Base-by-base conservation (phyloP, 768 basidiomycete species). In the Cubamyces lactineus region DNA sequence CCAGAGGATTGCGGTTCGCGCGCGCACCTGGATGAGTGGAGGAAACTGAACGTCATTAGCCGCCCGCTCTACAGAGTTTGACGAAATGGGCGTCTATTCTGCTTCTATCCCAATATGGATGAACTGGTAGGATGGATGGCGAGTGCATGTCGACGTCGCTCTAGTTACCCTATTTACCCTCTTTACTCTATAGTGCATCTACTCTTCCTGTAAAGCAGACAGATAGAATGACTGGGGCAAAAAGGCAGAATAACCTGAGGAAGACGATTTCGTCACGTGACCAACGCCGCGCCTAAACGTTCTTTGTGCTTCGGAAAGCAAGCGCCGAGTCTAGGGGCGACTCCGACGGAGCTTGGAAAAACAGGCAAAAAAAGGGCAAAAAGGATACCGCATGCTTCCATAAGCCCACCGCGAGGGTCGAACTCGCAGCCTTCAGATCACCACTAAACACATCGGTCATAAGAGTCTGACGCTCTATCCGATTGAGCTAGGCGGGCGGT, bases 391-490 rank as follows among this genome's bases (percentile, higher is more conserved):
- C 19, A 34, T 49, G 38, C 24, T 40, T 34, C 34, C 47, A 19
- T 51, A 81, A 82, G 81, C 81, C 82, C 81, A 82, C 82, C 82
- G 81, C 81, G 82, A 82, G 81, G 81, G 82, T 82, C 81, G 82
- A 82, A 82, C 82, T 82, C 81, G 82, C 81, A 82, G 80, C 81
- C 82, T 83, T 83, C 81, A 82, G 81, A 83, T 83, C 30, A 59
- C 67, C 53, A 49, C 59, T 55, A 55, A 55, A 55, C 45, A 12
- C 50, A 58, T 51, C 57, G 56, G 43, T 51, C 41, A 54, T 84
- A 84, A 83, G 81, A 83, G 82, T 83, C 83, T 84, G 82, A 83
- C 82, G 82, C 82, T 84, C 83, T 84, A 83, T 83, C 83, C 82
- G 82, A 83, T 84, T 83, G 83, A 83, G 82, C 83, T 83, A 83